These are phyloP conservation scores for Blastocrithidia nonstop DNA, from an alignment of 208 protist species.

Conservation along the genomic window DNA sequence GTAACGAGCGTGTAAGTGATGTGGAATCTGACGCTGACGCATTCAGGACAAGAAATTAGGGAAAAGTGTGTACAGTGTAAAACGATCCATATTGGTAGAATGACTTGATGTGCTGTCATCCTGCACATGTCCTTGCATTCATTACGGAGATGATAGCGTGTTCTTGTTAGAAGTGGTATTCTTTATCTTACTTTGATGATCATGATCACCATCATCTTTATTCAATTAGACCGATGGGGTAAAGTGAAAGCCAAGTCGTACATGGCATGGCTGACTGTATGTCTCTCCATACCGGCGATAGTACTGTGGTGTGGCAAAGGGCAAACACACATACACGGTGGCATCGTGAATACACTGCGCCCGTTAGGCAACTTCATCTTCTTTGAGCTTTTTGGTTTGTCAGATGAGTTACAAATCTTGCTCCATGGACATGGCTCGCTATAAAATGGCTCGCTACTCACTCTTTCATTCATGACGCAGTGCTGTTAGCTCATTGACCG, in stretches of 20 bases:
- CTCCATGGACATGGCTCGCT: conserved; percentile 12
- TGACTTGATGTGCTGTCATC: background rate
- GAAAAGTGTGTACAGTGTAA: conserved; percentile 35
- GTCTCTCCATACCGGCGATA: conserved; percentile 64
- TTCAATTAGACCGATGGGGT: no score
- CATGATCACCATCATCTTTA: conserved; percentile 8
- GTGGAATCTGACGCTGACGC: conserved; percentile 30
- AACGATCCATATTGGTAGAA: conserved; percentile 2
- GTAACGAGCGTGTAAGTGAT: conserved; percentile 23
- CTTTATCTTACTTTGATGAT: conserved; percentile 1
- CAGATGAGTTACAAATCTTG: conserved; percentile 31
- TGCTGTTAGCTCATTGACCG: conserved; percentile 16
- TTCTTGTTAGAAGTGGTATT: background rate
- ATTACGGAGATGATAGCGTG: background rate
- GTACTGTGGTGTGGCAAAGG: conserved; percentile 74
- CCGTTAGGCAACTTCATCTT: conserved; percentile 47
- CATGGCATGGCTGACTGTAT: conserved; percentile 70
- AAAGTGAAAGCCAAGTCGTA: conserved; percentile 70
- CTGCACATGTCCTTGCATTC: background rate
- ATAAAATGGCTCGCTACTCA: conserved; percentile 42
- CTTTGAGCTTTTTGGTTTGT: conserved; percentile 45
- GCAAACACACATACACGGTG: conserved; percentile 47
- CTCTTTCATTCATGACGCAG: conserved; percentile 44
- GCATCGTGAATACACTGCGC: conserved; percentile 50
- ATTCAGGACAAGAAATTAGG: conserved; percentile 57